Base-by-base conservation (phyloP, 108 stramenopile genomes). In the Cyclotella baltica region DNA sequence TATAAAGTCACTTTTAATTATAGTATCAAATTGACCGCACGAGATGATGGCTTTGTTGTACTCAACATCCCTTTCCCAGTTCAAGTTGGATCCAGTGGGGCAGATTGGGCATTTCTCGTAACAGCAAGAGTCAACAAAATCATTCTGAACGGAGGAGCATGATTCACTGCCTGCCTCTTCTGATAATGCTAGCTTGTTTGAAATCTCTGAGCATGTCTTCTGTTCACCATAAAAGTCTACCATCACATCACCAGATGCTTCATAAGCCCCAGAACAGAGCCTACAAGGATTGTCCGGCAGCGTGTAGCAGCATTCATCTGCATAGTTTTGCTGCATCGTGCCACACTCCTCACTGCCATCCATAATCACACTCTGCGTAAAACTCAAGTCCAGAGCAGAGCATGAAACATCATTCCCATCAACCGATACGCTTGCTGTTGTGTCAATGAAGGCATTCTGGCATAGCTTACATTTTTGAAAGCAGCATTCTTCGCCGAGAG, bases 381-480 rank as follows among this genome's bases (percentile, higher is more conserved):
- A 81, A 62, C 73, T 70, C 33, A 71, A 30, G 15, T 81, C 80
- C 62, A 81, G 66, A 10, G 68, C 62, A 71, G 73, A 75, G 40
- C 80, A 81, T 18, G 73, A 64, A 2, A 64, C 40, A 2, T 65
- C 69, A 48, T 37, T 31, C 36, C 81, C 81, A 33, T 58, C 63
- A 53, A 82, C 70, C 23, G 37, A 71, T 3, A 75, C 74, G 23
- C 25, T 72, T 52, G 81, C 81, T n/a, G 59, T 34, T 40, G 75
- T 67, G 59, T 82, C 81, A 63, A 82, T 46, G n/a, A 72, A 75
- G 22, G 75, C 81, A 58, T 56, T 36, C 56, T 75, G 62, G 29
- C 81, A 82, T 55, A 82, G 34, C 38, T 75, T 71, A 64, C 81
- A 82, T 31, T 82, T 82, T 22, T 75, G 68, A 53, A 82, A 82